phyloP scores from a whole-genome alignment of 495 filamentous ascomycete genomes.

The Hypoxylon subgilvum region DNA sequence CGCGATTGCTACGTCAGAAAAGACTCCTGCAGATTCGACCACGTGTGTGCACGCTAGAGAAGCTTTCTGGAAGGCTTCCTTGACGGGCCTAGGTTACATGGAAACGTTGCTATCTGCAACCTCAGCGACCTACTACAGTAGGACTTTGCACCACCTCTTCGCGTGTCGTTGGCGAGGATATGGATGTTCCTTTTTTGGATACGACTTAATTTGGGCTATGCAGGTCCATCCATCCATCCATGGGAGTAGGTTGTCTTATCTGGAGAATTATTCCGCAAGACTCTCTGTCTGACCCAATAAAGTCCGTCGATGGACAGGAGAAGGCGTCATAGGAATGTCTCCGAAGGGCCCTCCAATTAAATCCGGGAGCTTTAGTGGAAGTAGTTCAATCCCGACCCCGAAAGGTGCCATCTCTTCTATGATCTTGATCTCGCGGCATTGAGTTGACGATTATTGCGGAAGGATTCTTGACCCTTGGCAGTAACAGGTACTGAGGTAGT shows the following conservation, averaged over 20 bases:
- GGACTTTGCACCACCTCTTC: slow-evolving; percentile 6
- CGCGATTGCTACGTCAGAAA: slow-evolving; percentile 24
- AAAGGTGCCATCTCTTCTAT: slow-evolving; percentile 10
- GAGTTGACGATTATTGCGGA: slow-evolving; percentile 7
- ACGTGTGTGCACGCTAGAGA: slow-evolving; percentile 36
- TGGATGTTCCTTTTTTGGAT: slow-evolving; percentile 1
- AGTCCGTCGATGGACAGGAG: slow-evolving; percentile 4
- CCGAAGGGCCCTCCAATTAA: slow-evolving; percentile 3
- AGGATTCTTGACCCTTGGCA: slow-evolving; percentile 30
- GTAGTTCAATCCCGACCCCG: slow-evolving; percentile 13
- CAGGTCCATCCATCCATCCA: background rate
- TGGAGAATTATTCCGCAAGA: slow-evolving; percentile 5
- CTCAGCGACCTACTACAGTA: too few relatives aligned
- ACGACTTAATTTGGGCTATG: slow-evolving; percentile 25
- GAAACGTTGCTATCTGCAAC: slow-evolving; percentile 20
- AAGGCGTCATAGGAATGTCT: slow-evolving; percentile 6
- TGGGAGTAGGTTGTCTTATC: background rate
- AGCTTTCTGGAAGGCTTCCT: slow-evolving; percentile 32
- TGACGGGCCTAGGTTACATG: slow-evolving; percentile 20
- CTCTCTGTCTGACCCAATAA: background rate
- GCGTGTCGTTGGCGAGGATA: slow-evolving; percentile 1
- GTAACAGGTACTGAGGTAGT: slow-evolving; percentile 12
- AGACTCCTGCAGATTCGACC: slow-evolving; percentile 27
- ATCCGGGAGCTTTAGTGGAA: background rate
- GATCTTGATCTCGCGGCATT: slow-evolving; percentile 31